Evolutionary conservation across 2,329 filamentous ascomycete genomes (phyloP), one percentile per base, ranked within the genome.

Genomic region (Macrophomina tecta): DNA sequence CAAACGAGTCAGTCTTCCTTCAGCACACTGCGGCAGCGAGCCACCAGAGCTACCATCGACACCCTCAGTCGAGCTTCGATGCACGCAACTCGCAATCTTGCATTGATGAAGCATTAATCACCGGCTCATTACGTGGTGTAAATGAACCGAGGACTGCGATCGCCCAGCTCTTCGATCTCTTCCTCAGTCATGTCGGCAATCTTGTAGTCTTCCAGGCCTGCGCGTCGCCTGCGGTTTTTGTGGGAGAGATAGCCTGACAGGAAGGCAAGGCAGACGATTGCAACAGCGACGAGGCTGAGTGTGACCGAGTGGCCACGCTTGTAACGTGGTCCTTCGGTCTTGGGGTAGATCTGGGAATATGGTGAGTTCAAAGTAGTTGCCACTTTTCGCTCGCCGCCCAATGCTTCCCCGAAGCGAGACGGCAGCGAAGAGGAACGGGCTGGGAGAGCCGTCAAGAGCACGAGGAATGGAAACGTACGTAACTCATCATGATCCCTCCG

Each of bases 401-500:
- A 7, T 18, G 11, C 23, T 23, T 23, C 23, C 23, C 23, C 23
- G 23, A 23, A 23, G 23, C 23, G 23, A 3, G 23, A 23, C 23
- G 23, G 23, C 23, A 23, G 23, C 23, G 23, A 23, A 23, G 23
- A 23, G 23, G 3, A 23, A 23, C 23, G 23, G 23, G 23, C 23
- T 23, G 23, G 23, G 23, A 23, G 23, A 23, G 23, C 23, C 6
- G 8, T 9, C 6, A 40, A 45, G 34, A 23, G 23, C 12, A 45
- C 7, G 18, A 16, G n/a, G 16, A 30, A 16, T 45, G 8, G 42
- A 23, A 38, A 79, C 81, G 74, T 75, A 91, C 87, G 71, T 92
- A 93, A 0, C 89, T 87, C 3, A 89, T 85, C 88, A 92, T 90
- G 69, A 93, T 90, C 2, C 91, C 91, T 11, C 88, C 85, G 16